phyloP scores from a whole-genome alignment of 2,329 filamentous ascomycete genomes.

The Monilinia polystroma region DNA sequence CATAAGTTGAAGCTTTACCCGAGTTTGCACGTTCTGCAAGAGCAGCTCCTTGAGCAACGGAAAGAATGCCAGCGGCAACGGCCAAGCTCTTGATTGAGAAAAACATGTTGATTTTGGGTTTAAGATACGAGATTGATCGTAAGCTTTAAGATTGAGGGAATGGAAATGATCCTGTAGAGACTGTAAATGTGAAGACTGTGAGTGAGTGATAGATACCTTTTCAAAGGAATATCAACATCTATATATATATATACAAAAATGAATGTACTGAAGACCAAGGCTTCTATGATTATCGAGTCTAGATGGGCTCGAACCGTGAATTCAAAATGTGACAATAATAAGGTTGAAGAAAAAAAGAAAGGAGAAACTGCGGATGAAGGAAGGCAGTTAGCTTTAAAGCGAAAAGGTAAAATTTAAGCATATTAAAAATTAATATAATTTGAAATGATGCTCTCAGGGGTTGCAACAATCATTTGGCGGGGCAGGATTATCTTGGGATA shows the following conservation, averaged over 20 bases:
- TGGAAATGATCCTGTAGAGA: background rate
- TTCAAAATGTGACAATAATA: background rate
- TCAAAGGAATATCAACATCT: conserved; percentile 5
- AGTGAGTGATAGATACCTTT: conserved; percentile 8
- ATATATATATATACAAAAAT: background rate
- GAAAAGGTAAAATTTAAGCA: background rate
- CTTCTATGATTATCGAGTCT: background rate
- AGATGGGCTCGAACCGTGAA: conserved; percentile 1
- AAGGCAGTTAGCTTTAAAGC: background rate
- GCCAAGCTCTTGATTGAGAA: conserved; percentile 32
- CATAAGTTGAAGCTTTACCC: conserved; percentile 53
- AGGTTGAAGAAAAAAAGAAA: background rate
- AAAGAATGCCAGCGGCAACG: conserved; percentile 26
- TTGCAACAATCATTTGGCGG: background rate
- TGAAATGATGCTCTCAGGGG: background rate
- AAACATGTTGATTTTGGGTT: conserved; percentile 31
- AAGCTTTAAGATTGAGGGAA: background rate
- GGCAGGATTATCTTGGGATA: background rate
- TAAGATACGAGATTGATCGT: background rate
- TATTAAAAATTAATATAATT: conserved; percentile 11
- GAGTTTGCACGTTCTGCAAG: conserved; percentile 34
- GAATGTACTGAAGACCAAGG: conserved; percentile 17
- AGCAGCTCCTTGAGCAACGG: conserved; percentile 36
- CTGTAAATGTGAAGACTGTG: background rate
- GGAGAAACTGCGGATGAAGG: background rate